Conservation (phyloP, 2,329 filamentous ascomycete species). For the Fusarium sp. region DNA sequence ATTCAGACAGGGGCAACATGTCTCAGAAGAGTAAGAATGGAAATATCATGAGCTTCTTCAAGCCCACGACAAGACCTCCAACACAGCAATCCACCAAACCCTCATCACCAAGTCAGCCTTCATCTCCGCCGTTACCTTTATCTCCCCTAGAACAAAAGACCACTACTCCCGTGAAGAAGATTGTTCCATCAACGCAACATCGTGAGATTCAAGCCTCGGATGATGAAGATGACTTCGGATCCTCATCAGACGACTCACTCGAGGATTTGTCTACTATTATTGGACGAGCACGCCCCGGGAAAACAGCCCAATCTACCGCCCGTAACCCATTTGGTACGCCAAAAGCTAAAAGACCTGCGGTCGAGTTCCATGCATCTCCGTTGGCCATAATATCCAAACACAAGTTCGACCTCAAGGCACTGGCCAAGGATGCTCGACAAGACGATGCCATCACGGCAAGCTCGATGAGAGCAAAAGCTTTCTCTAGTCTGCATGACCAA, state of each 20-base stretch:
- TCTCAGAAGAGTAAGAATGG: constrained; percentile 47
- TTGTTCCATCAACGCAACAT: constrained; percentile 57
- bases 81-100: constrained; percentile 18
- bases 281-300: constrained; percentile 42
- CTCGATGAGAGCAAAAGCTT: constrained; percentile 57
- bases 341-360: constrained; percentile 60
- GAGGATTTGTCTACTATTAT: constrained; percentile 59
- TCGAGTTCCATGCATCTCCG: constrained; percentile 59
- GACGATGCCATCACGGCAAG: constrained; percentile 71
- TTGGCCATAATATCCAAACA: constrained; percentile 66
- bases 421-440: constrained; percentile 69
- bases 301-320: constrained; percentile 28
- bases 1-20: constrained; percentile 26
- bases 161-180: constrained; percentile 43
- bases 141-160: constrained; percentile 43
- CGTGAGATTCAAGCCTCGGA: constrained; percentile 77
- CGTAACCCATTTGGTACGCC: constrained; percentile 56
- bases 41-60: constrained; percentile 56
- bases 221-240: constrained; percentile 72
- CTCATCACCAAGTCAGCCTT: constrained; percentile 24
- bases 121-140: constrained; percentile 36
- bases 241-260: constrained; percentile 68
- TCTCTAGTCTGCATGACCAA: constrained; percentile 41
- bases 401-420: constrained; percentile 71
- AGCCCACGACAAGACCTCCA: constrained; percentile 43